Evolutionary conservation across 768 basidiomycete species (phyloP), one percentile per base, ranked within the genome.

Genomic region (Tylopilus intermedius): DNA sequence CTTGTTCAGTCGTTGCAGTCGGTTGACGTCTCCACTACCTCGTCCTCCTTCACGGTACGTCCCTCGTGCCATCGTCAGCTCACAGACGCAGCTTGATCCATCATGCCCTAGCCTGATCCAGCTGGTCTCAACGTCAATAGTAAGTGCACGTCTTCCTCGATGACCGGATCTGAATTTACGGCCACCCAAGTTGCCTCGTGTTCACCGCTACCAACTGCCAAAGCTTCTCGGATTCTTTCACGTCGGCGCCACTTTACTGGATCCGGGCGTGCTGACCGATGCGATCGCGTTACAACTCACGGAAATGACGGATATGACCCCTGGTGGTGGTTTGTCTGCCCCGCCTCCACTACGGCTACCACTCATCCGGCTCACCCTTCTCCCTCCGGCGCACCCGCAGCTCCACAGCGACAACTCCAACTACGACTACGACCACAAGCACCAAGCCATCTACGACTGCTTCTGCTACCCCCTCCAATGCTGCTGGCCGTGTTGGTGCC

Each of bases 51-150:
- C 18, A 18, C 18, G 18, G 18, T 18, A 18, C 18, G 18, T 18
- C 18, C 18, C 18, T 18, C 18, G 18, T 18, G 18, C 18, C 18
- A 18, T 18, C 18, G 27, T 30, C 4, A 1, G 4, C 11, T 22
- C 40, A 11, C 18, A 18, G 6, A 10, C 3, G 2, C 32, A 8
- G 10, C 40, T 35, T 46, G 11, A 52, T 47, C 22, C 35, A 32
- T 26, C 24, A 21, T 30, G 35, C 24, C 45, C 22, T 45, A 87
- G 83, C 82, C 83, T 44, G 73, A 77, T 57, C 71, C 83, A 0
- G 82, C 76, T 42, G 86, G 84, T 43, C 73, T 81, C 1, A 71
- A 82, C 60, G 70, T 56, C 58, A 59, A 43, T 89, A 86, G 86
- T 87, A 62, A 53, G 83, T 49, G 8, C 32, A 22, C 58, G 14